Evolutionary conservation across 1,139 yeast species (phyloP), one percentile per base, ranked within the genome.

Genomic region (Candida sp.): DNA sequence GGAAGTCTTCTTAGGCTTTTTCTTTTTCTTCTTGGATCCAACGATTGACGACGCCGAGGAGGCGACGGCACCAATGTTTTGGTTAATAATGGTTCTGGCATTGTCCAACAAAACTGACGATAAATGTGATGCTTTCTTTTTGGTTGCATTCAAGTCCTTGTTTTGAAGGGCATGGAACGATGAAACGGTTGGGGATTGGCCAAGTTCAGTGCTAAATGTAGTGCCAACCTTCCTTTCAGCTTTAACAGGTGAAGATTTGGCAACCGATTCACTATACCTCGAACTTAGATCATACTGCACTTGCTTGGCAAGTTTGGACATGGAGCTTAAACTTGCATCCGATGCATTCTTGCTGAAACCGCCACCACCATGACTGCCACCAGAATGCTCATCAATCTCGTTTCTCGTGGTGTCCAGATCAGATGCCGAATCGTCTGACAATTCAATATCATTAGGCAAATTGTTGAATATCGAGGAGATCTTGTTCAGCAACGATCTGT

Each of bases 381-480:
- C 26, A 3, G 49, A 42, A 5, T 41, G 39, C 8, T 33, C 46
- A 6, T 46, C 39, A 35, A 41, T 42, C 6, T 61, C 57, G 34
- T 52, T 45, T 22, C 49, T 49, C 5, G 72, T 63, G 1, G 79
- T 70, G 42, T 77, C 81, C 47, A 63, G 60, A 48, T 77, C 81
- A 3, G 79, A 73, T 5, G 78, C 81, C 3, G 80, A 75, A 58
- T 77, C 82, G 51, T 78, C 83, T 0, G 81, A 75, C 7, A 78
- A 59, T 53, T 77, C 82, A 49, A 78, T 76, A 60, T 78, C 83
- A 56, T 78, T 78, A 8, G 83, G 83, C 11, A 78, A 61, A 47
- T 78, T 78, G 52, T 72, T 78, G 59, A 78, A 78, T 3, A 77
- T 72, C 6, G 80, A 69, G 1, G 79, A 66, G 9, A 74, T 74